Evolutionary conservation across 1,139 yeast species (phyloP).

Genomic region (Debaryomyces robertsiae): DNA sequence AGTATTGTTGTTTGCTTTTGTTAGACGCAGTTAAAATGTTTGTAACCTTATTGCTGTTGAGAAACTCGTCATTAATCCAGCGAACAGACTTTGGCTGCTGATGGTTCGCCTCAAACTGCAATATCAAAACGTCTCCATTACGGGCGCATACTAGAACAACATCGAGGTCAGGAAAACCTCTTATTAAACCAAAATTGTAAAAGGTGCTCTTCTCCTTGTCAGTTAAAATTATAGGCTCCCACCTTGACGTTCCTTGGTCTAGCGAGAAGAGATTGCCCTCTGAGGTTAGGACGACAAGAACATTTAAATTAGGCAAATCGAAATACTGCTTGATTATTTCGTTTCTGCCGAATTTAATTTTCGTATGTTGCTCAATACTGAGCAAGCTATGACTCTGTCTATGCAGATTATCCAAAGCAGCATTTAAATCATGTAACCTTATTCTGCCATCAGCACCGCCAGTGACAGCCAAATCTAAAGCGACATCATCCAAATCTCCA

Average conservation of each 20-base stretch:
- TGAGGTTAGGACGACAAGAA: conserved; percentile 62
- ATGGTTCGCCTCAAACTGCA: conserved; percentile 37
- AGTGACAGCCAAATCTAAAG: conserved; percentile 56
- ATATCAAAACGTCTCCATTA: conserved; percentile 51
- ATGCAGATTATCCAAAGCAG: conserved; percentile 13
- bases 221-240: conserved; percentile 32
- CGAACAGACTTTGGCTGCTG: conserved; percentile 16
- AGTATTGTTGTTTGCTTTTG: conserved; percentile 23
- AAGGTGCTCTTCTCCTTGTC: conserved; percentile 31
- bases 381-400: conserved; percentile 30
- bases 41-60: conserved; percentile 48
- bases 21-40: conserved; percentile 47
- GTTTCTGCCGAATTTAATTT: conserved; percentile 34
- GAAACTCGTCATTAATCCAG: conserved; percentile 27
- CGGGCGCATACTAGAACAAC: conserved; percentile 53
- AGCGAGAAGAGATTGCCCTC: conserved; percentile 54
- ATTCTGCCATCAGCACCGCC: conserved; percentile 93
- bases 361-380: conserved; percentile 31
- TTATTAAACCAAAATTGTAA: conserved; percentile 52
- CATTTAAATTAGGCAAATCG: conserved; percentile 37
- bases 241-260: conserved; percentile 19
- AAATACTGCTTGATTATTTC: conserved; percentile 68
- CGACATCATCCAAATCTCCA: conserved; percentile 55
- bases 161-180: conserved; percentile 43
- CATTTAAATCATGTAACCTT: conserved; percentile 55